Base-by-base conservation (phyloP, 2,329 filamentous ascomycete genomes). In the Exophiala lecanii-corni region DNA sequence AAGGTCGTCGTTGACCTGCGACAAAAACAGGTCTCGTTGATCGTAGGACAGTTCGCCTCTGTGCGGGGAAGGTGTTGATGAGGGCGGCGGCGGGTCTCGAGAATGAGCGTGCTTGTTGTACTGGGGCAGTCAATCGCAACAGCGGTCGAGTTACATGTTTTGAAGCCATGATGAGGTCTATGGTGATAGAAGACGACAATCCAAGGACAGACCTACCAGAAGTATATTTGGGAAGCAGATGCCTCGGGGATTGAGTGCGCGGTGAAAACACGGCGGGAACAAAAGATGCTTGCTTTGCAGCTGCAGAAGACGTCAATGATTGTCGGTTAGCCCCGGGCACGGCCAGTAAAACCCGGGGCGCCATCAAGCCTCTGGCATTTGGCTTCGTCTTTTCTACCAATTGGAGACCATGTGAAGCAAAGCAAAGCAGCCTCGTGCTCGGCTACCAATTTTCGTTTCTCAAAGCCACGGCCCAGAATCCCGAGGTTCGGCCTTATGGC, bases 91-190 rank as follows among this genome's bases (percentile, higher is more conserved):
- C 37, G 25, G 46, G 39, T 43, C 43, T 23, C 16, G 47, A 39
- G 41, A 61, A 55, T 18, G 62, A 52, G 34, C 60, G 60, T 25
- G 53, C 49, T 38, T 51, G 50, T 26, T 59, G 54, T 9, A 58
- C 55, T 36, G 59, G 62, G 36, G 64, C 46, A 49, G 67, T 62
- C 30, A 65, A 62, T 59, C 65, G 66, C 60, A 69, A 40, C 38
- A 69, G 61, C 61, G 66, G 65, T 54, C 65, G 47, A 30, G 63
- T 56, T 33, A 62, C 59, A 47, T 59, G 54, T 61, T 63, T 68
- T 21, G 66, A 68, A 47, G 64, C 64, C 67, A 69, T 69, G 36
- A 39, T 40, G 41, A 30, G 25, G 15, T 28, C 26, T 19, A 21
- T 20, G 7, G n/a, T 6, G 30, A 13, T 13, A 32, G 15, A 16